A percentile compares a stretch with the other conserved stretches of the same genome.
Conservation (phyloP, 306 rosid species). For the Canavalia ensiformis region DNA sequence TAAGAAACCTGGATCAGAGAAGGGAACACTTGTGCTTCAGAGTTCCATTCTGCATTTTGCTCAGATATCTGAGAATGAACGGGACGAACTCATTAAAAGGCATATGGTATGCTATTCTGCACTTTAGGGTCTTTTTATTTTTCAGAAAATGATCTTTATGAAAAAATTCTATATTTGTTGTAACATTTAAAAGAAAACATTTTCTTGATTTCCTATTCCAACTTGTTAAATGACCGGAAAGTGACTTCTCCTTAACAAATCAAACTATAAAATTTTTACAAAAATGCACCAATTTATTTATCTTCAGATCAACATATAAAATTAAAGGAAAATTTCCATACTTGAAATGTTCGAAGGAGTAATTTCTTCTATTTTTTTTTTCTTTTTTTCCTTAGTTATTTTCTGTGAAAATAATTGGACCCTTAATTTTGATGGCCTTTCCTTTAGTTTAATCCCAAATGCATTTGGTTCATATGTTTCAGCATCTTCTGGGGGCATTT, state of each 20-base stretch:
- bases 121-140: constrained; percentile 3
- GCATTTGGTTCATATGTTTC: neutral
- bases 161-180: constrained; percentile 23
- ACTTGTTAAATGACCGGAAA: constrained; percentile 24
- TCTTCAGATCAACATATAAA: neutral
- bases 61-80: constrained; percentile 78
- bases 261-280: neutral
- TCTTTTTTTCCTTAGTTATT: constrained; percentile 9
- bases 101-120: constrained; percentile 74
- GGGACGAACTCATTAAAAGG: constrained; percentile 85
- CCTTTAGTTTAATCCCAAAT: neutral
- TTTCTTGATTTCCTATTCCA: constrained; percentile 18
- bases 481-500: constrained; percentile 4
- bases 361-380: neutral
- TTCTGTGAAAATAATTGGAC: constrained; percentile 20
- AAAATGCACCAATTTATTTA: constrained; percentile 5
- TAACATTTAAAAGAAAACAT: neutral
- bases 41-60: constrained; percentile 77
- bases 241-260: constrained; percentile 15
- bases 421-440: constrained; percentile 4
- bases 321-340: constrained; percentile 1
- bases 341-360: neutral
- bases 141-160: constrained; percentile 15
- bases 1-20: constrained; percentile 71
- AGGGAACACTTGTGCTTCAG: constrained; percentile 77